Conservation (phyloP, 192 early-diverging fungal genomes). For the Phlyctochytrium planicorne region DNA sequence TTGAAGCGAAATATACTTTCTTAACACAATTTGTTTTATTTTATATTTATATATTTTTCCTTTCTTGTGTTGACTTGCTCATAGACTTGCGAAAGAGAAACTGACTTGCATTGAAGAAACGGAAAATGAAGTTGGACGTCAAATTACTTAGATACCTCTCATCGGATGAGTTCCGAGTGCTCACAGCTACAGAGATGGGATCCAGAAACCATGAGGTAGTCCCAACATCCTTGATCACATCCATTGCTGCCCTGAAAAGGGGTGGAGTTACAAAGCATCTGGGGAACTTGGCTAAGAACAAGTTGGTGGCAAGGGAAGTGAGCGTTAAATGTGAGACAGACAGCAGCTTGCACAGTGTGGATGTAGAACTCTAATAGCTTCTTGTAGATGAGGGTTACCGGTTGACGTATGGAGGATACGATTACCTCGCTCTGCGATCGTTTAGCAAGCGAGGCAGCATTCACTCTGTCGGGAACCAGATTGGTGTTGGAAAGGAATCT, state of each 20-base stretch:
- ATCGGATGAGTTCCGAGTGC: conserved; percentile 90
- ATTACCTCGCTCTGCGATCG: conserved; percentile 95
- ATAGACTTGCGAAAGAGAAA: background rate
- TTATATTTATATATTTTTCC: background rate
- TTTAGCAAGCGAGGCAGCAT: conserved; percentile 83
- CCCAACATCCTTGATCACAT: conserved; percentile 85
- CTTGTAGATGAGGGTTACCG: conserved; percentile 87
- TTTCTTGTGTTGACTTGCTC: background rate
- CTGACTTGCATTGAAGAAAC: conserved; percentile 9
- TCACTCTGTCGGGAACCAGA: conserved; percentile 96
- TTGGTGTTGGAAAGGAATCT: conserved; percentile 99
- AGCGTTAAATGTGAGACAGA: conserved; percentile 77
- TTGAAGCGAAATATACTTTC: background rate
- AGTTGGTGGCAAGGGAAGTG: conserved; percentile 83
- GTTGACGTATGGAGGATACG: conserved; percentile 98
- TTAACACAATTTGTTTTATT: background rate
- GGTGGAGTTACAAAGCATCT: conserved; percentile 87
- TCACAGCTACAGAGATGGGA: conserved; percentile 96
- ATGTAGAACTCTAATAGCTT: no score
- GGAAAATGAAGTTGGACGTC: conserved; percentile 90
- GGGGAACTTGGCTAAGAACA: conserved; percentile 83
- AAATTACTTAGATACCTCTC: conserved; percentile 94
- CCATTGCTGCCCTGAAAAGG: conserved; percentile 86
- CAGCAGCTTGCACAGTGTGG: no score
- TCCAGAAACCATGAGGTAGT: conserved; percentile 99